Base-by-base conservation (phyloP, 352 stramenopile species). In the Globisporangium lucens region DNA sequence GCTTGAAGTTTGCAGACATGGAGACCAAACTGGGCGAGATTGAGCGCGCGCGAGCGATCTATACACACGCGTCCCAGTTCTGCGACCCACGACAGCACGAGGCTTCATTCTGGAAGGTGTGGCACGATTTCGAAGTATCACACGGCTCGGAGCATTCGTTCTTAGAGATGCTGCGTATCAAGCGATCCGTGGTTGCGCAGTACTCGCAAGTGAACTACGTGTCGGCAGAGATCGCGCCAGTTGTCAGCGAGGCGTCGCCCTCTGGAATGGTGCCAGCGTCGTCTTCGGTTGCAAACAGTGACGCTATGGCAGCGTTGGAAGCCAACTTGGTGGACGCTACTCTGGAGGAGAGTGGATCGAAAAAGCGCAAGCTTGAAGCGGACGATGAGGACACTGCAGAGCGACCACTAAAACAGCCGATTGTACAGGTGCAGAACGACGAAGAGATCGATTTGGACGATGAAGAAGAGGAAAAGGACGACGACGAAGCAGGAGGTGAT, bases 61-160 rank as follows among this genome's bases (percentile, higher is more conserved):
- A 98, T 62, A 80, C 85, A 0, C 98, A 99, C 73, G 97, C 95
- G 12, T 93, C 97, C 6, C 97, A 99, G 83, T 99, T 99, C 66
- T 98, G 96, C 49, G 97, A 99, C 77, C 97, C 97, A 3, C 83
- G 95, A n/a, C 81, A 89, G 30, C 83, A 98, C 67, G 89, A 97
- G 64, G 85, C 82, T 3, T 86, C 89, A 33, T 99, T 99, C 73
- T 99, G 98, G 98, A 91, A 91, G 36, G 71, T 90, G 13, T 99
- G 98, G 98, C 85, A 97, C 71, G 92, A 98, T 17, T 98, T 98
- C 67, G 95, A 98, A 70, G 91, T 98, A 12, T 87, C 91, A 10
- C 91, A 99, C 74, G 98, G 98, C 17, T 93, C 85, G 65, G 97
- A 99, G 74, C 97, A 99, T 63, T 99, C 97, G 15, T 99, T 99